Conservation (phyloP, 768 basidiomycete species). For the Russula sp. region DNA sequence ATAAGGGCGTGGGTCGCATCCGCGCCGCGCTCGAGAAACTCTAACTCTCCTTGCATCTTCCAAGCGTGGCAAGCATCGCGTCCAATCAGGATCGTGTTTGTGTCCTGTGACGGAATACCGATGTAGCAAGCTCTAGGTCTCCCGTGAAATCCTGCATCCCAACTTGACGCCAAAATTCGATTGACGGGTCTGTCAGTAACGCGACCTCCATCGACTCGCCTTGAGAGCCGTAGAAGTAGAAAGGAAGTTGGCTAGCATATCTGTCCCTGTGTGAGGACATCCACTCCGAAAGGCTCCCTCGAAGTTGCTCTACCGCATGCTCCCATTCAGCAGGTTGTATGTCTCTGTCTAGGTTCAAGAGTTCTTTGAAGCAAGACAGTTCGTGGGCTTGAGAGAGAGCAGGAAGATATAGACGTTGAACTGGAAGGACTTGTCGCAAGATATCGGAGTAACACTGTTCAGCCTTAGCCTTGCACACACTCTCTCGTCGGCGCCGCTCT, state of each 20-base stretch:
- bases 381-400: slow-evolving; percentile 5
- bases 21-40: slow-evolving; percentile 17
- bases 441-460: slow-evolving; percentile 11
- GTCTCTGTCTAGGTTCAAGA: slow-evolving; percentile 15
- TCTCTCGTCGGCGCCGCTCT: background rate
- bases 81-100: slow-evolving; percentile 10
- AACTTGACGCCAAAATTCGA: slow-evolving; percentile 13
- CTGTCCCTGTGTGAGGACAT: slow-evolving; percentile 10
- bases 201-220: slow-evolving; percentile 8
- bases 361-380: slow-evolving; percentile 25
- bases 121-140: slow-evolving; percentile 21
- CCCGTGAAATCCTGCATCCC: slow-evolving; percentile 13
- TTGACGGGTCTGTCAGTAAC: slow-evolving; percentile 14
- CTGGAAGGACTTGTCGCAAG: slow-evolving; percentile 19
- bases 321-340: slow-evolving; percentile 17
- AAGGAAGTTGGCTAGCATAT: slow-evolving; percentile 4
- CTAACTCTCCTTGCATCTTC: slow-evolving; percentile 13
- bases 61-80: slow-evolving; percentile 27
- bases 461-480: background rate
- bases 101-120: slow-evolving; percentile 14
- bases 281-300: slow-evolving; percentile 23
- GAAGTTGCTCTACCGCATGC: slow-evolving; percentile 3
- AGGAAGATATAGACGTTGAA: slow-evolving; percentile 24
- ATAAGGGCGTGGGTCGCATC: slow-evolving; percentile 12
- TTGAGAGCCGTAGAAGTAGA: background rate